Evolutionary conservation across 108 stramenopile genomes (phyloP), one percentile per base, ranked within the genome.

Genomic region (Conticribra guillardii): DNA sequence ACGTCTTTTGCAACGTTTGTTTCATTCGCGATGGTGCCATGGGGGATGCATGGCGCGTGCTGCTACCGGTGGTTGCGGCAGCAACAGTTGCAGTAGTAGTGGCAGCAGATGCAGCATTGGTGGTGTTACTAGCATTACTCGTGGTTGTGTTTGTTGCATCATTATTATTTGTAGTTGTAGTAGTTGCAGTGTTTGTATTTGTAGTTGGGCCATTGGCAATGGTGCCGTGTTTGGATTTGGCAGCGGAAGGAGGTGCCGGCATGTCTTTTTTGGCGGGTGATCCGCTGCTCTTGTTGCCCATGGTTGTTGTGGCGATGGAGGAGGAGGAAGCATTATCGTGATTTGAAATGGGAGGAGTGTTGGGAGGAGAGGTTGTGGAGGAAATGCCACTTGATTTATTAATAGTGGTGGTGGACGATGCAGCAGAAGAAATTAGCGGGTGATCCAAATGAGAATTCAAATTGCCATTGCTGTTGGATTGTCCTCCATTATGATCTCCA

Each of bases 1-100:
- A 48, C 3, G 47, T 24, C 24, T 64, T 65, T 34, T 4, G 64
- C 33, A 76, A 32, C 15, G 66, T 61, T 51, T 62, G 59, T 33
- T 52, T 62, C 15, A 69, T 64, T 29, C 55, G 26, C 8, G 51
- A 60, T 19, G 71, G 66, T 5, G 71, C 57, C n/a, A 71, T 34
- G 18, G 79, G 79, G 17, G 79, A 79, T 45, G 71, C 65, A 9
- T 52, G 47, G 11, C 79, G 55, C 4, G 51, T 55, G 54, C 37
- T 41, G 37, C 37, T 41, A 11, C 37, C n/a, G n/a, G n/a, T n/a
- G n/a, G n/a, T n/a, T n/a, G 48, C 47, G 24, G 51, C 9, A 4
- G 48, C 26, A 31, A 64, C 19, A 30, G 28, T 49, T 49, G 47
- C 23, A 14, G 44, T 15, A 11, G 8, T 44, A 15, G 30, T 64